Evolutionary conservation across 441 rosid species (phyloP).

Genomic region (Euphorbia corollata): DNA sequence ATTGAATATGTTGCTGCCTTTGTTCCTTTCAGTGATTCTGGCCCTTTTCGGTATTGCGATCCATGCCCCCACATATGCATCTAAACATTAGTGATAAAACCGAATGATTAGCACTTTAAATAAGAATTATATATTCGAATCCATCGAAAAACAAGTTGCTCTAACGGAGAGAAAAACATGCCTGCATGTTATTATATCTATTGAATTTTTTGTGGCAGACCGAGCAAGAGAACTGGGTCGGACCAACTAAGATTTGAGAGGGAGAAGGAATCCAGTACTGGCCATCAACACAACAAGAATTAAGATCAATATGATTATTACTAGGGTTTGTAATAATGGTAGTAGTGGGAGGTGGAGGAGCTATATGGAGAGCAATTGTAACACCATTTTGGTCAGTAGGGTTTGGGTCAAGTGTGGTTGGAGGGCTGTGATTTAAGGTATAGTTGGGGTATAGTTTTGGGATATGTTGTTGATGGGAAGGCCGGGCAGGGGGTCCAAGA

Average conservation of each 20-base stretch:
- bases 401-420: constrained; percentile 13
- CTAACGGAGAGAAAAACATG: neutral
- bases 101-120: no score
- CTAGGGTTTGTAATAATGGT: constrained; percentile 21
- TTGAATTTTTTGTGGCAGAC: constrained; percentile 82
- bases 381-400: constrained; percentile 28
- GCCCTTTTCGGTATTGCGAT: constrained; percentile 72
- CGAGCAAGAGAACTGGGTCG: constrained; percentile 81
- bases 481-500: constrained; percentile 67
- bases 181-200: constrained; percentile 93
- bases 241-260: constrained; percentile 77
- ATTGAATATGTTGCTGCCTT: constrained; percentile 43
- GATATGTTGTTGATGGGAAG: no score
- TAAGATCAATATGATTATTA: constrained; percentile 36
- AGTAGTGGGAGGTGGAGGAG: constrained; percentile 35
- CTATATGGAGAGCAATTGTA: constrained; percentile 62
- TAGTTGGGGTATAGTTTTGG: constrained; percentile 16
- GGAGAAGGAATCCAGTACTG: constrained; percentile 87
- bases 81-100: constrained; percentile 23
- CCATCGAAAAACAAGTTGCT: neutral
- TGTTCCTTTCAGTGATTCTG: constrained; percentile 71
- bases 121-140: no score
- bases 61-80: constrained; percentile 99
- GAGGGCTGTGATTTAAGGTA: constrained; percentile 18
- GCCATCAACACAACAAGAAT: constrained; percentile 22